Base-by-base conservation (phyloP, 202 grass and related monocot genomes). In the Elaeis oleifera region DNA sequence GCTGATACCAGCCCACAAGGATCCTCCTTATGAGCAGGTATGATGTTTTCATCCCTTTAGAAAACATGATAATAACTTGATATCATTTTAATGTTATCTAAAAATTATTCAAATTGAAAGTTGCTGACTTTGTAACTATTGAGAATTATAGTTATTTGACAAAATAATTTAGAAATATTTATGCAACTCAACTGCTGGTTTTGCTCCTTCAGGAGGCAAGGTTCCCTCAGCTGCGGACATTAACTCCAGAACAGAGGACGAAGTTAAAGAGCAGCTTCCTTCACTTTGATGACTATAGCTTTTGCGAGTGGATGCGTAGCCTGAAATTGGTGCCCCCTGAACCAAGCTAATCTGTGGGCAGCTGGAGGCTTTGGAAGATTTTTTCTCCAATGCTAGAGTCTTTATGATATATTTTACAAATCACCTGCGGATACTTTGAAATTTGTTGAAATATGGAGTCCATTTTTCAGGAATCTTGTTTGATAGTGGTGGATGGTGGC, bases 241-340 rank as follows among this genome's bases (percentile, higher is more conserved):
- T 97, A 57, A 75, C 68, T 60, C 77, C 77, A 56, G 84, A 91
- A 4, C 88, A 82, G 61, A 92, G 92, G 69, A 60, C 79, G 59
- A 75, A 49, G 64, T 69, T 97, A 52, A 97, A 89, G 76, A 91
- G 88, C 77, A 92, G 84, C 75, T 97, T 97, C 79, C 72, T 97
- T 75, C 82, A 89, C 36, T 97, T 92, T 0, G 92, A 97, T 21
- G 92, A 92, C 50, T 70, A 78, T 61, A 97, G 92, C 62, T 89
- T 97, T 71, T 97, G 88, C 4, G 92, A 97, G 84, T 97, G 92
- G 92, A 97, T 97, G 92, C 84, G 85, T 60, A 97, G 80, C 77
- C 82, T 97, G 78, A 97, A 92, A 76, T 68, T 97, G 71, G 85
- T 92, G 21, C 84, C 92, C 0, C 84, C 92, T 7, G 84, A 92